Evolutionary conservation across 441 rosid species (phyloP).

Genomic region (Gossypium trilobum): DNA sequence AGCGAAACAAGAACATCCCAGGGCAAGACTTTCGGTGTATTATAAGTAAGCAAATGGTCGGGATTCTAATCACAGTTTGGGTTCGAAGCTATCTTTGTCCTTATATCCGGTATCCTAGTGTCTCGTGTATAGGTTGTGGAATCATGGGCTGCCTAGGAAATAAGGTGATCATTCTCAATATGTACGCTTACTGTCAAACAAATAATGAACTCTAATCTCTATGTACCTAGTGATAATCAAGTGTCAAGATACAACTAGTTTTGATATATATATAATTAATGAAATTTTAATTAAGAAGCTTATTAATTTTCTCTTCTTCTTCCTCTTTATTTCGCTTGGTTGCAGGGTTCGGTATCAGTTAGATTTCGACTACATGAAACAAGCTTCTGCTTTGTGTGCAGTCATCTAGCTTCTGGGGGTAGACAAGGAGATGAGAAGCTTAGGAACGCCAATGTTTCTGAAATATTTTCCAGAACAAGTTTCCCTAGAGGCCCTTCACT

Average conservation of each 20-base stretch:
- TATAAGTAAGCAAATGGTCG: slow-evolving; percentile 66
- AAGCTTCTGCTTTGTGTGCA: slow-evolving; percentile 83
- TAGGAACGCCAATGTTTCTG: slow-evolving; percentile 56
- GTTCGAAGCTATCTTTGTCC: slow-evolving; percentile 34
- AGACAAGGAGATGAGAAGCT: slow-evolving; percentile 59
- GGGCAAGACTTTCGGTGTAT: slow-evolving; percentile 24
- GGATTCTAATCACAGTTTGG: slow-evolving; percentile 58
- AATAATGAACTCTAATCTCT: not conserved
- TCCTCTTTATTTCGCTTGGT: too few relatives aligned
- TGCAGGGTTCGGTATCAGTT: slow-evolving; percentile 81
- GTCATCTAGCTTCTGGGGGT: slow-evolving; percentile 91
- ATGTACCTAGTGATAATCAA: too few relatives aligned
- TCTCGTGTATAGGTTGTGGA: slow-evolving; percentile 67
- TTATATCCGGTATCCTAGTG: slow-evolving; percentile 35
- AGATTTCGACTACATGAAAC: slow-evolving; percentile 64
- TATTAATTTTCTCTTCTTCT: not conserved
- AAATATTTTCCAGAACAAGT: slow-evolving; percentile 55
- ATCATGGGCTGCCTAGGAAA: slow-evolving; percentile 69
- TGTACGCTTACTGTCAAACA: not conserved
- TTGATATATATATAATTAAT: not conserved
- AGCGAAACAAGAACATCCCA: not conserved
- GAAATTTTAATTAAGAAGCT: not conserved
- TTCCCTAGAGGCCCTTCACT: slow-evolving; percentile 57
- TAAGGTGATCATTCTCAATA: slow-evolving; percentile 31
- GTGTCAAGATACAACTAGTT: too few relatives aligned